These are phyloP conservation scores for Aphanomyces euteiches DNA, from an alignment of 352 stramenopile genomes.

Conservation along the genomic window DNA sequence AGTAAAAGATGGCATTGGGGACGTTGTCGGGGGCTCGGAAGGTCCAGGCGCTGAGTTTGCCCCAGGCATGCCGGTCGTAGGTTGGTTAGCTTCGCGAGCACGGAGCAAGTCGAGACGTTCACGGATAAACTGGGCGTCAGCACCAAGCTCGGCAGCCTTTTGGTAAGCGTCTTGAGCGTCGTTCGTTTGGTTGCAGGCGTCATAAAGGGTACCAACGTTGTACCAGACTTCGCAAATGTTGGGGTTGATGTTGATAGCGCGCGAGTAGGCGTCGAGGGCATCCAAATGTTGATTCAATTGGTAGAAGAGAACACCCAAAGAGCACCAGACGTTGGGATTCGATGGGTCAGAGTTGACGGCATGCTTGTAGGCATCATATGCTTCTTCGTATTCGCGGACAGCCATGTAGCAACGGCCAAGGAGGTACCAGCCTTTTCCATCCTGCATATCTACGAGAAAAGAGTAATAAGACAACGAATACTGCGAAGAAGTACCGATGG, in stretches of 20 bases:
- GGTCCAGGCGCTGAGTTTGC: slow-evolving; percentile 74
- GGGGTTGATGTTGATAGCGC: slow-evolving; percentile 88
- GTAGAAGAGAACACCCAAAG: slow-evolving; percentile 88
- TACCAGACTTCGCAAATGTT: slow-evolving; percentile 91
- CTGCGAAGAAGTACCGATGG: slow-evolving; percentile 36
- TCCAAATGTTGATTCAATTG: slow-evolving; percentile 86
- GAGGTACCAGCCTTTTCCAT: slow-evolving; percentile 87
- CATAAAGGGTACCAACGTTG: slow-evolving; percentile 87
- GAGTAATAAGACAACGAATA: not conserved
- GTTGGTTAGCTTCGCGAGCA: slow-evolving; percentile 72
- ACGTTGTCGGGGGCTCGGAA: slow-evolving; percentile 76
- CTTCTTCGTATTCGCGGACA: slow-evolving; percentile 85
- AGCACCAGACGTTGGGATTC: slow-evolving; percentile 90
- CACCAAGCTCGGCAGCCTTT: slow-evolving; percentile 81
- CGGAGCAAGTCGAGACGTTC: slow-evolving; percentile 73
- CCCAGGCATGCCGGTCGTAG: slow-evolving; percentile 76
- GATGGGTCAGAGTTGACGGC: slow-evolving; percentile 84
- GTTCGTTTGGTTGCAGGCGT: slow-evolving; percentile 88
- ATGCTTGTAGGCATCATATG: slow-evolving; percentile 88
- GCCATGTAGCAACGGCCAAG: slow-evolving; percentile 89
- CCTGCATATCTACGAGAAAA: slow-evolving; percentile 50
- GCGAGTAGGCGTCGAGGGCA: slow-evolving; percentile 82
- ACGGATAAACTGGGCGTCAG: slow-evolving; percentile 78
- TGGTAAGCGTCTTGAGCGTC: slow-evolving; percentile 85
- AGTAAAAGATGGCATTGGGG: slow-evolving; percentile 83